These are phyloP conservation scores for Venturia effusa DNA, from an alignment of 2,329 filamentous ascomycete genomes.

Conservation along the genomic window DNA sequence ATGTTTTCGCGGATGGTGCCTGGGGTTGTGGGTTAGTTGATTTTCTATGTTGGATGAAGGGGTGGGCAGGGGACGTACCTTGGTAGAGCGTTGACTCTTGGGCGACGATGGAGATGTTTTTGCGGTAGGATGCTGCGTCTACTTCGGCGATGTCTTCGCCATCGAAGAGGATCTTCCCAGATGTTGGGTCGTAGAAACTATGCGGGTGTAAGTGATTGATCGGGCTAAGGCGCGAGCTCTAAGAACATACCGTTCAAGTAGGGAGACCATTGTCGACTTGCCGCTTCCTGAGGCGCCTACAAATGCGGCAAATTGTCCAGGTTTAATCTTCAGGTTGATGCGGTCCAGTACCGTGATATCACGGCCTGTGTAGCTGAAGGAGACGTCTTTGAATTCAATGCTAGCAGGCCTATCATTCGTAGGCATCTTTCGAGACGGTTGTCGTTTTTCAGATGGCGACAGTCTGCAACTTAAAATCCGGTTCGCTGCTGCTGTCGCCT, in stretches of 20 bases:
- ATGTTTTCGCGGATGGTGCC: constrained; percentile 30
- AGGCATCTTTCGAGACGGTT: not conserved
- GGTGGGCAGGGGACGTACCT: constrained; percentile 65
- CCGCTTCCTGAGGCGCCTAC: constrained; percentile 62
- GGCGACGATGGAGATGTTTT: constrained; percentile 31
- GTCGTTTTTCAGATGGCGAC: not conserved
- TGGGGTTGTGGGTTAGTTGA: constrained; percentile 17
- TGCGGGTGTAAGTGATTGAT: constrained; percentile 36
- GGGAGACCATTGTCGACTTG: constrained; percentile 60
- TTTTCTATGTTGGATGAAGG: constrained; percentile 60
- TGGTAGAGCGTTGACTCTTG: constrained; percentile 38
- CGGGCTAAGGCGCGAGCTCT: not conserved
- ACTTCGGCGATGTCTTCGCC: constrained; percentile 26
- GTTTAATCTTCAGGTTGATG: constrained; percentile 36
- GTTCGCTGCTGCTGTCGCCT: constrained; percentile 26
- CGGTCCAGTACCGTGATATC: constrained; percentile 27
- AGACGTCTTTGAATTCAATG: constrained; percentile 16
- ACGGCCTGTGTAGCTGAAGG: constrained; percentile 19
- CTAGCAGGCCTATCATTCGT: constrained; percentile 15
- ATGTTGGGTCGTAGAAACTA: constrained; percentile 59
- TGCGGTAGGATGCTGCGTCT: constrained; percentile 27
- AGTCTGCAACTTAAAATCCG: constrained; percentile 26
- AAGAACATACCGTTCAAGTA: constrained; percentile 37
- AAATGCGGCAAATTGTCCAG: constrained; percentile 59
- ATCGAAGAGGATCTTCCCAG: constrained; percentile 51